These are phyloP conservation scores for Fomitopsis serialis DNA, from an alignment of 768 basidiomycete genomes.

Conservation along the genomic window DNA sequence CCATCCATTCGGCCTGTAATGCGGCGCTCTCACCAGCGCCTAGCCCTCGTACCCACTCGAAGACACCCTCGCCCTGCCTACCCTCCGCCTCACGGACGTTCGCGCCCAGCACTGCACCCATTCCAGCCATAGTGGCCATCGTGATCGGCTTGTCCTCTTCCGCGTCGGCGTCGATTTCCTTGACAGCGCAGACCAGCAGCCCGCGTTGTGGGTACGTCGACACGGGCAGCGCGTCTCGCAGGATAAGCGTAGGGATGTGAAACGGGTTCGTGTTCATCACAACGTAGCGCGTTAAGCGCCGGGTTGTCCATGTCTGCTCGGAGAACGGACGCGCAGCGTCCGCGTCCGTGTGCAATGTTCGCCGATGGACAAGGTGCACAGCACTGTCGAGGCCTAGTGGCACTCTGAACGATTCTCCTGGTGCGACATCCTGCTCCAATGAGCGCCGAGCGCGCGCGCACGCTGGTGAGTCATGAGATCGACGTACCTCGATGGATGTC, in stretches of 20 bases:
- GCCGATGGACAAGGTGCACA: constrained; percentile 34
- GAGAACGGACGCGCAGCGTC: constrained; percentile 36
- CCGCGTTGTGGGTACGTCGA: constrained; percentile 12
- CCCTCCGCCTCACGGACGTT: constrained; percentile 35
- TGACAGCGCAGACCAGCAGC: constrained; percentile 31
- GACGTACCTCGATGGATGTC: constrained; percentile 38
- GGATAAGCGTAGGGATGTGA: constrained; percentile 36
- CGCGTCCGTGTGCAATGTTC: constrained; percentile 31
- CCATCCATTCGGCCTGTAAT: constrained; percentile 48
- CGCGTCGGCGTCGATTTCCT: constrained; percentile 42
- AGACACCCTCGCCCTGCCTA: constrained; percentile 46
- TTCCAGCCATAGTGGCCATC: constrained; percentile 4
- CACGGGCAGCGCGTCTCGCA: constrained; percentile 40
- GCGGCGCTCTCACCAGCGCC: constrained; percentile 36
- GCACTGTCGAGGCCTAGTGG: constrained; percentile 36
- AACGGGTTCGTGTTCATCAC: constrained; percentile 45
- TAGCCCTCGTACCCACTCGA: constrained; percentile 48
- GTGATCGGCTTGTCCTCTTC: constrained; percentile 29
- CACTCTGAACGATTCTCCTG: background rate
- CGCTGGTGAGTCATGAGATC: background rate
- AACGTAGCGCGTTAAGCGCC: constrained; percentile 32
- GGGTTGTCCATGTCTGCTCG: constrained; percentile 38
- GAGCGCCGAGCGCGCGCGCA: background rate
- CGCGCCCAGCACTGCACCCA: constrained; percentile 26
- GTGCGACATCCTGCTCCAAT: background rate